phyloP scores from a whole-genome alignment of 1,284 basidiomycete species.

The Apiotrichum domesticum region DNA sequence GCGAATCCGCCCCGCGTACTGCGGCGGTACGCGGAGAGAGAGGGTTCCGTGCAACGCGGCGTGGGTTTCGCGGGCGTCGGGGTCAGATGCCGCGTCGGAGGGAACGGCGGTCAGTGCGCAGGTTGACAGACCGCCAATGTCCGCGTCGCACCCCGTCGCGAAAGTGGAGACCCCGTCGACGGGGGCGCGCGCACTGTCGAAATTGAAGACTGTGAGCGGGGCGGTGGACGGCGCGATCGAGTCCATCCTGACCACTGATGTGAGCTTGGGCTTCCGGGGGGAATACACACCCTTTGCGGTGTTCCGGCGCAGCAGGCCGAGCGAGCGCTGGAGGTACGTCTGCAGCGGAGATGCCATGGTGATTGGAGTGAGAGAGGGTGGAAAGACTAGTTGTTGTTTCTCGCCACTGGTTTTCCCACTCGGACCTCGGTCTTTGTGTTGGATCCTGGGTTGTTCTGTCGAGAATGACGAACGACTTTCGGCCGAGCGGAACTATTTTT shows the following conservation, averaged over 20 bases:
- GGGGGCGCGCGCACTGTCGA: constrained; percentile 18
- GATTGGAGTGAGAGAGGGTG: too few species aligned
- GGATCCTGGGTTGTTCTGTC: too few species aligned
- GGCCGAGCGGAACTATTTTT: background rate
- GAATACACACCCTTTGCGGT: constrained; percentile 29
- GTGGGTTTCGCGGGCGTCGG: constrained; percentile 19
- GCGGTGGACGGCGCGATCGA: constrained; percentile 13
- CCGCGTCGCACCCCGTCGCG: constrained; percentile 37
- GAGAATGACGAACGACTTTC: background rate
- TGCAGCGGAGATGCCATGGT: constrained; percentile 29
- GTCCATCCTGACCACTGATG: constrained; percentile 36
- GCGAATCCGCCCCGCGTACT: constrained; percentile 39
- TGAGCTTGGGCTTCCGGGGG: background rate
- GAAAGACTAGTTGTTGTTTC: too few species aligned
- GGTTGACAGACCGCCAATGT: constrained; percentile 43
- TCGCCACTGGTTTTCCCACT: too few species aligned
- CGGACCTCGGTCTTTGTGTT: too few species aligned
- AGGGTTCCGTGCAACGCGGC: constrained; percentile 39
- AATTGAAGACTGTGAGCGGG: constrained; percentile 33
- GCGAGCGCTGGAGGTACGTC: constrained; percentile 35
- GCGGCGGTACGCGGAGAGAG: constrained; percentile 38
- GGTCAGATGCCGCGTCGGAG: background rate
- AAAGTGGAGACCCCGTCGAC: constrained; percentile 17
- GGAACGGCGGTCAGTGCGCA: constrained; percentile 27
- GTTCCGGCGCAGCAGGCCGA: constrained; percentile 33